Evolutionary conservation across 176 grass and related monocot species (phyloP).

Genomic region (Eleusine coracana): DNA sequence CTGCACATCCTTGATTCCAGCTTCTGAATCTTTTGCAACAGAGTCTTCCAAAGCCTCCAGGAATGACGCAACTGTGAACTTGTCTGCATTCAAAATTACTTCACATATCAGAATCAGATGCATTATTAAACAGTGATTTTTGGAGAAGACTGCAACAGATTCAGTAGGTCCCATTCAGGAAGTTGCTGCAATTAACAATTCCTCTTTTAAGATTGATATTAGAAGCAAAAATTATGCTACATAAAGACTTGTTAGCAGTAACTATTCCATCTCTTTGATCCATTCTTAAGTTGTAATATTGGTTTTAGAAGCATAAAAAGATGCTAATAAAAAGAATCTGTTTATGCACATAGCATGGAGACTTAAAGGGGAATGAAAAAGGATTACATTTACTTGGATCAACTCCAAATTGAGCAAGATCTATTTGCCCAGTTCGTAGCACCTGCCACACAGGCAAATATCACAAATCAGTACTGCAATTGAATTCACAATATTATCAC

Average conservation of each 20-base stretch:
- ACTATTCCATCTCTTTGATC: background rate
- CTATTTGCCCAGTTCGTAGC: slow-evolving; percentile 88
- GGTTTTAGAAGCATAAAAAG: background rate
- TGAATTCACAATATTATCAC: background rate
- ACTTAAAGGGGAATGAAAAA: slow-evolving; percentile 17
- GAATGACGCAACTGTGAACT: slow-evolving; percentile 85
- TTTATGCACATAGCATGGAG: background rate
- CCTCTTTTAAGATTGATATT: background rate
- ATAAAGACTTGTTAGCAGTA: background rate
- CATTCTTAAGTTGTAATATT: background rate
- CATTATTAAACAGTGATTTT: background rate
- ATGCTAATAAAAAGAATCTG: background rate
- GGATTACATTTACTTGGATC: slow-evolving; percentile 88
- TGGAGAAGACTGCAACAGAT: background rate
- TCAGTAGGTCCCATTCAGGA: background rate
- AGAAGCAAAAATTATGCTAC: background rate
- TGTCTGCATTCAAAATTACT: slow-evolving; percentile 55
- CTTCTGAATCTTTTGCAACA: slow-evolving; percentile 45
- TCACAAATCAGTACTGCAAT: slow-evolving; percentile 24
- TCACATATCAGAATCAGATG: slow-evolving; percentile 5
- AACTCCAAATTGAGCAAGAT: slow-evolving; percentile 89
- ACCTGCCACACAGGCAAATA: slow-evolving; percentile 59
- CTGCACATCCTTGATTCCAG: slow-evolving; percentile 37
- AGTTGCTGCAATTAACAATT: background rate
- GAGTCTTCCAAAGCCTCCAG: slow-evolving; percentile 93